Percentiles rank a stretch among this genome's conserved stretches.
Evolutionary conservation across 495 filamentous ascomycete species (phyloP).

Genomic region (Monascus purpureus): DNA sequence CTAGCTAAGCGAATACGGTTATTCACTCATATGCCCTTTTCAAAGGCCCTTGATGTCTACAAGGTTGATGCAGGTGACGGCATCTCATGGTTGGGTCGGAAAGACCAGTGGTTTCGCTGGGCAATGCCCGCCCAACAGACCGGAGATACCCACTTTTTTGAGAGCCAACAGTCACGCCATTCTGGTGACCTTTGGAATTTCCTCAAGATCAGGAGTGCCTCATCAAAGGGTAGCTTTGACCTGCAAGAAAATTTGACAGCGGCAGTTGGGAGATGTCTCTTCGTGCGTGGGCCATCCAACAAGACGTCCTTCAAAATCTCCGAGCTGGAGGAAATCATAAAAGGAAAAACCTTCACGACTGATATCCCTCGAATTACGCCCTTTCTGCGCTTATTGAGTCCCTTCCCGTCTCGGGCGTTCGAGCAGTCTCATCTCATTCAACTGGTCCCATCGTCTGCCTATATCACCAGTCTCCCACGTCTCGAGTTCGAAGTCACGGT

Average conservation of each 20-base stretch:
- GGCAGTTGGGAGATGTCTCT: constrained; percentile 27
- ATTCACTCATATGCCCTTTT: constrained; percentile 22
- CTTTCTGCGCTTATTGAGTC: constrained; percentile 15
- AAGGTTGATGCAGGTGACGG: constrained; percentile 8
- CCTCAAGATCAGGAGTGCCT: constrained; percentile 16
- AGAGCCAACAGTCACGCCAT: constrained; percentile 17
- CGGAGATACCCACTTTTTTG: constrained; percentile 13
- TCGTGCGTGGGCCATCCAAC: constrained; percentile 13
- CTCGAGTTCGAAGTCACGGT: constrained; percentile 21
- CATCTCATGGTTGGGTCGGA: constrained; percentile 18
- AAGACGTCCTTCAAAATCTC: constrained; percentile 13
- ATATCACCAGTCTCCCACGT: constrained; percentile 13
- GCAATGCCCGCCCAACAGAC: constrained; percentile 14
- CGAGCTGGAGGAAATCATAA: constrained; percentile 17
- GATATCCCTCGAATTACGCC: constrained; percentile 16
- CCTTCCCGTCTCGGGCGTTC: constrained; percentile 3
- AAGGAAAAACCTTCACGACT: constrained; percentile 18
- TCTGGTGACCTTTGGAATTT: constrained; percentile 24
- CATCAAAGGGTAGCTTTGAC: neutral
- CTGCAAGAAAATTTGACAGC: constrained; percentile 24
- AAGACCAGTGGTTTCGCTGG: constrained; percentile 29
- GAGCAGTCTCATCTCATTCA: constrained; percentile 14
- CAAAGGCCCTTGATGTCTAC: constrained; percentile 11
- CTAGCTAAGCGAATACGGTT: constrained; percentile 13
- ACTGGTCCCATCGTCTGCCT: constrained; percentile 15